A percentile compares a stretch with the other conserved stretches of the same genome.
phyloP scores from a whole-genome alignment of 1,284 basidiomycete genomes.

The Serendipita sp. region DNA sequence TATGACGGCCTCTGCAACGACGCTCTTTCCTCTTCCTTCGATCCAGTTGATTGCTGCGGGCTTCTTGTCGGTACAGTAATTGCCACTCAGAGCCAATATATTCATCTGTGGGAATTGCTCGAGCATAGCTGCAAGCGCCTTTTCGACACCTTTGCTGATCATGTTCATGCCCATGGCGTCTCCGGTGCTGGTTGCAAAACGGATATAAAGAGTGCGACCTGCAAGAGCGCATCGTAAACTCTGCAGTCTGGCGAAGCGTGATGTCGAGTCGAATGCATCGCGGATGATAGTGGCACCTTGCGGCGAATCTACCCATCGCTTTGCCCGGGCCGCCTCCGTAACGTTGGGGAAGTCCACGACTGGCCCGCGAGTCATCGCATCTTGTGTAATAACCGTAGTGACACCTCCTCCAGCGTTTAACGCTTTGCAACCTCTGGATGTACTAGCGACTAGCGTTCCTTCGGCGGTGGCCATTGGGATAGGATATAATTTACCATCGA shows the following conservation, averaged over 20 bases:
- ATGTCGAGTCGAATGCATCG: constrained; percentile 87
- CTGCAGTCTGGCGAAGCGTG: constrained; percentile 75
- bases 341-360: constrained; percentile 90
- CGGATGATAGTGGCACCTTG: constrained; percentile 70
- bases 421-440: constrained; percentile 95
- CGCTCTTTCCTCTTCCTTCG: constrained; percentile 93
- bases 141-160: constrained; percentile 93
- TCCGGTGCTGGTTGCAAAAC: constrained; percentile 90
- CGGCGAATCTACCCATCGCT: constrained; percentile 78
- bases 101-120: constrained; percentile 84
- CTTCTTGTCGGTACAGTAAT: constrained; percentile 99
- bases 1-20: constrained; percentile 90
- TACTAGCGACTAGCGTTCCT: constrained; percentile 94
- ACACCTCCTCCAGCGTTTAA: constrained; percentile 94
- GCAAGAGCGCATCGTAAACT: constrained; percentile 76
- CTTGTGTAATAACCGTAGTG: constrained; percentile 81
- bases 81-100: constrained; percentile 87
- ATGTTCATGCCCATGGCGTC: constrained; percentile 99
- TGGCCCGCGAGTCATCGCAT: constrained; percentile 97
- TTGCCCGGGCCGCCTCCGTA: constrained; percentile 66
- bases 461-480: constrained; percentile 99
- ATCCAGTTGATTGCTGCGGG: constrained; percentile 99
- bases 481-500: constrained; percentile 76
- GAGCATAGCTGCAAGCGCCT: constrained; percentile 73
- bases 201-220: constrained; percentile 85